Evolutionary conservation across 78 protist species (phyloP).

Genomic region (Andalucia godoyi): DNA sequence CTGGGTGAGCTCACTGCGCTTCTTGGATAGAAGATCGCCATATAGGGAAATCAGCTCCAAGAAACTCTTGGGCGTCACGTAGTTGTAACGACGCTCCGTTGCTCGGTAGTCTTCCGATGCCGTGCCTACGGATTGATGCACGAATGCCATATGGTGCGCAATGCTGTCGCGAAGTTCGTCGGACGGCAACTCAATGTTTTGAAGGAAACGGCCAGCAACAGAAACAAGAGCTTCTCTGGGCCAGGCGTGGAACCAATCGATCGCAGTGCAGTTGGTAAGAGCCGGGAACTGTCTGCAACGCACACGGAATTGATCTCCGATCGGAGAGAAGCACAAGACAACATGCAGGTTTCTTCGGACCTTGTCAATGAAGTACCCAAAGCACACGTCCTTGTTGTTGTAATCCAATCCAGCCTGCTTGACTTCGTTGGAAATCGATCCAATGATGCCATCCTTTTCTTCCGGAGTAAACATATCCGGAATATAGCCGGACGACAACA

Average conservation of each 20-base stretch:
- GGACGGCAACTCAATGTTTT: conserved; percentile 1
- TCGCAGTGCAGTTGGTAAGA: conserved; percentile 27
- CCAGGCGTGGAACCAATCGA: conserved; percentile 82
- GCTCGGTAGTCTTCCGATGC: conserved; percentile 3
- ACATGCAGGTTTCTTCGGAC: conserved; percentile 45
- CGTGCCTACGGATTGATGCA: conserved; percentile 37
- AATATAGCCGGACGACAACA: conserved; percentile 35
- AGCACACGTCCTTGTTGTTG: conserved; percentile 1
- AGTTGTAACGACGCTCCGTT: conserved; percentile 39
- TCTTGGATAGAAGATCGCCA: conserved; percentile 26
- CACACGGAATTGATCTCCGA: conserved; percentile 43
- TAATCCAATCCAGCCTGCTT: conserved; percentile 41
- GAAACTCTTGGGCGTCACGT: conserved; percentile 81
- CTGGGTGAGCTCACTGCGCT: conserved; percentile 7
- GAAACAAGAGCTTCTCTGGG: conserved; percentile 59
- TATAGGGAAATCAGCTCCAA: conserved; percentile 65
- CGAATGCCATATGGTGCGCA: conserved; percentile 62
- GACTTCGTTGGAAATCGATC: conserved; percentile 24
- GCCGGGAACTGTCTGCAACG: conserved; percentile 68
- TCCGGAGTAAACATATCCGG: conserved; percentile 47
- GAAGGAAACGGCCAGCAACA: conserved; percentile 55
- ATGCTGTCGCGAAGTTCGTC: conserved; percentile 12
- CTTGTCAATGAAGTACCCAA: conserved; percentile 27
- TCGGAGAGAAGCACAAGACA: conserved; percentile 62
- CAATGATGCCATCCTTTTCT: conserved; percentile 21